A percentile compares a stretch with the other conserved stretches of the same genome.
Conservation (phyloP, 495 filamentous ascomycete species). For the Immersiella caudata region DNA sequence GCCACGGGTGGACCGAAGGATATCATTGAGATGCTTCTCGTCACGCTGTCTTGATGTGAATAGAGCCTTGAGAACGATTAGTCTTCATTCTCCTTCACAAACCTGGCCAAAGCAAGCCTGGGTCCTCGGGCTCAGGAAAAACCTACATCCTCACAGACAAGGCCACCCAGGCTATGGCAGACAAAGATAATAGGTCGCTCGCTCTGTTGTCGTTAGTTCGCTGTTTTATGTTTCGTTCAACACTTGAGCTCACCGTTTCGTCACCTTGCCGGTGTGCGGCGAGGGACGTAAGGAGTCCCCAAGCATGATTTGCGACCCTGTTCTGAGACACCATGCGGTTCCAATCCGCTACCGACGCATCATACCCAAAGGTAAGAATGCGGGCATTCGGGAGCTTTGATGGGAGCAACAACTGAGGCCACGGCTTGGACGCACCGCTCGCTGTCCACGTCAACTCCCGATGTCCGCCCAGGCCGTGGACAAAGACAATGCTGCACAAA, state of each 20-base stretch:
- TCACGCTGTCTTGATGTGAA: conserved; percentile 22
- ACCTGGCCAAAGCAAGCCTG: too few relatives aligned
- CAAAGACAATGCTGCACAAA: conserved; percentile 33
- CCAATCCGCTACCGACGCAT: conserved; percentile 29
- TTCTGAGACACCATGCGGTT: conserved; percentile 25
- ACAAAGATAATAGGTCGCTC: conserved; percentile 37
- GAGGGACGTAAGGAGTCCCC: conserved; percentile 30
- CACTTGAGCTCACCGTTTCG: conserved; percentile 26
- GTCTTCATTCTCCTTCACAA: background rate
- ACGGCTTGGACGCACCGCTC: conserved; percentile 19
- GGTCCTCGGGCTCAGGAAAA: background rate
- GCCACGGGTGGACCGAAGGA: conserved; percentile 38
- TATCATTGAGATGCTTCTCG: conserved; percentile 34
- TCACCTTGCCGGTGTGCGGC: conserved; percentile 24
- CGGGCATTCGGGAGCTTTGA: conserved; percentile 28
- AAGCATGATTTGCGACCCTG: conserved; percentile 29
- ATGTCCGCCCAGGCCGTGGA: conserved; percentile 32
- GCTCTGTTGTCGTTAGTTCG: too few relatives aligned
- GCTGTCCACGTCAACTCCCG: conserved; percentile 31
- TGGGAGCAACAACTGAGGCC: conserved; percentile 31
- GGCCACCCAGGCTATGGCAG: conserved; percentile 44
- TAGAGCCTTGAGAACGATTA: conserved; percentile 23
- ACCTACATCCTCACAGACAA: conserved; percentile 43
- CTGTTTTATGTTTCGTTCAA: too few relatives aligned
- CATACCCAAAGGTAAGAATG: conserved; percentile 34